Evolutionary conservation across 805 yeast species (phyloP), one percentile per base, ranked within the genome.

Genomic region (Ogataea trehalophila): DNA sequence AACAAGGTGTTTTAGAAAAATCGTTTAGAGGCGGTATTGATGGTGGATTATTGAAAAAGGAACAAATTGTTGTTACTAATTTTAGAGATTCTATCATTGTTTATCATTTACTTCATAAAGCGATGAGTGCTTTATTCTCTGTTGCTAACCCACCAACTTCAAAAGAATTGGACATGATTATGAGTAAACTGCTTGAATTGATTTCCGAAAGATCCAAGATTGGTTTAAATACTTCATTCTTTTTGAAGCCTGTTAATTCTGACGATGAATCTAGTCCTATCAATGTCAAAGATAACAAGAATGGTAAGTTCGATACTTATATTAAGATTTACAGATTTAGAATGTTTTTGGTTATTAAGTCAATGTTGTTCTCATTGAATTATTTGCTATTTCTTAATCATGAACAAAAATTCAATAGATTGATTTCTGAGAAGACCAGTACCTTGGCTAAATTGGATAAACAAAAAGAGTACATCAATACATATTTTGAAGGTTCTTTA

Each of bases 331-430:
- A 57, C 54, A 61, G 60, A 48, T 57, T 68, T 42, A 63, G 68
- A 44, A 47, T 66, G 41, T 64, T 61, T 47, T 50, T 69, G 37
- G 52, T 65, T 23, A 61, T 76, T 31, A 72, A 80, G 52, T 74
- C 77, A 68, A 58, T 79, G 58, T 61, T 76, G 17, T 79, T 76
- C 51, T 60, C 77, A 6, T 59, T 79, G 51, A 79, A 77, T 53
- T 79, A 79, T 56, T 71, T 79, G 31, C 51, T 69, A 41, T 64
- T 69, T 40, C 47, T 69, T 35, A 67, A 69, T 49, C 69, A 68
- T 53, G 73, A 69, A 42, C 68, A 63, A 45, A 68, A 68, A 47
- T 60, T 67, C 48, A 63, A 62, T 43, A 57, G 60, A 42, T 44
- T 66, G 18, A 55, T 63, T 33, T 55, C 62, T 18, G 67, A 63